Conservation (phyloP, 176 grass and related monocot species). For the Thalia dealbata region DNA sequence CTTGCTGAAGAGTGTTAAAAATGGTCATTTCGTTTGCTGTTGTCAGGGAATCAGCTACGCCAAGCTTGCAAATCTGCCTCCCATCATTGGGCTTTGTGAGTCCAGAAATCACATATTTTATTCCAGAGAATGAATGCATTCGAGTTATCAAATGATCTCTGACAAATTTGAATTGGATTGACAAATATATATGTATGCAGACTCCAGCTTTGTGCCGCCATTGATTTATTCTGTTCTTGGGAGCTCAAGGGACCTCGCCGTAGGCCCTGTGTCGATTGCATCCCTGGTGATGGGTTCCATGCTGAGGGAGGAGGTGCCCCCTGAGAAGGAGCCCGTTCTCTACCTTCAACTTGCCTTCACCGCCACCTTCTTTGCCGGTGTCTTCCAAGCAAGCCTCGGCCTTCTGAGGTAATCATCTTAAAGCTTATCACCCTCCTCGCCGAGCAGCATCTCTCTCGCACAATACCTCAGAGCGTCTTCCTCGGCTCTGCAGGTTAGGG, state of each 20-base stretch:
- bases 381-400: constrained; percentile 81
- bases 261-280: constrained; percentile 91
- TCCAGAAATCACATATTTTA: not conserved
- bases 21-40: not conserved
- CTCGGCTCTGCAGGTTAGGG: constrained; percentile 31
- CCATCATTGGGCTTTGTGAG: constrained; percentile 95
- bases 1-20: too few relatives aligned
- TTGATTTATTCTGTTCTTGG: constrained; percentile 87
- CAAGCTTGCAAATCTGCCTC: constrained; percentile 95
- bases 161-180: not conserved
- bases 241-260: constrained; percentile 81
- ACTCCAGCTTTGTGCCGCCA: constrained; percentile 98
- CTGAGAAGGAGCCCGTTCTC: constrained; percentile 60
- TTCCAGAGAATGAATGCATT: too few relatives aligned
- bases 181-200: constrained; percentile 24
- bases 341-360: constrained; percentile 96
- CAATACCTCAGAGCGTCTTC: too few relatives aligned
- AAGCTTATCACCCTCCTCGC: too few relatives aligned
- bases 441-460: too few relatives aligned
- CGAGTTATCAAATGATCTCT: too few relatives aligned
- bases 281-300: constrained; percentile 98
- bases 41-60: constrained; percentile 99
- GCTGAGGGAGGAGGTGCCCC: constrained; percentile 70
- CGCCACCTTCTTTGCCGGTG: constrained; percentile 91
- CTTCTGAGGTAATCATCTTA: constrained; percentile 42